phyloP scores from a whole-genome alignment of 2,329 filamentous ascomycete species.

The Trichoderma sp. region DNA sequence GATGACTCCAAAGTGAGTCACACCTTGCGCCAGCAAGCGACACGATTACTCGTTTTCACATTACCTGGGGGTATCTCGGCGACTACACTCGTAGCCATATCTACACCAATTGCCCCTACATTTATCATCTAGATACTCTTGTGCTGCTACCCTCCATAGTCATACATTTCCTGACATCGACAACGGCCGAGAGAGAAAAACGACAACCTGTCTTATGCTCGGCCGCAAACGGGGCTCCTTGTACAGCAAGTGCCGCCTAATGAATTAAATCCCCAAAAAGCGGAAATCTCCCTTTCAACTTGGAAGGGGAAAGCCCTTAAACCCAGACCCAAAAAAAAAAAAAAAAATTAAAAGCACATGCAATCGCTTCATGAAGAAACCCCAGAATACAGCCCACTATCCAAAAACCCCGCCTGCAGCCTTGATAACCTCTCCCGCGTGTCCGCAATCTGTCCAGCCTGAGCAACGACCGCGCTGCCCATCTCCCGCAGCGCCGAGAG shows the following conservation, averaged over 20 bases:
- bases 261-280: background rate
- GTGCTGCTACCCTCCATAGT: constrained; percentile 21
- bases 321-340: background rate
- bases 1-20: background rate
- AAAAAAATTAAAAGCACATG: background rate
- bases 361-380: constrained; percentile 29
- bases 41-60: background rate
- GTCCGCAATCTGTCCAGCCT: constrained; percentile 43
- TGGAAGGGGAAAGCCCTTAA: background rate
- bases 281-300: background rate
- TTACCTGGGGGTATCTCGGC: constrained; percentile 11
- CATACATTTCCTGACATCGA: constrained; percentile 28
- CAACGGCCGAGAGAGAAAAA: background rate
- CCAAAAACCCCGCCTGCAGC: constrained; percentile 41
- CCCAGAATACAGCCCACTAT: constrained; percentile 36
- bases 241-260: constrained; percentile 12
- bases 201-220: background rate
- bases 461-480: constrained; percentile 39
- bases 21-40: background rate
- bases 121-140: constrained; percentile 8
- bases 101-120: background rate
- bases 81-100: background rate
- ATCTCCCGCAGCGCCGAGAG: constrained; percentile 39
- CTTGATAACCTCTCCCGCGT: constrained; percentile 41
- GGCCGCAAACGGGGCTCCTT: background rate